phyloP scores from a whole-genome alignment of 768 basidiomycete genomes.

The Trametes sanguinea region DNA sequence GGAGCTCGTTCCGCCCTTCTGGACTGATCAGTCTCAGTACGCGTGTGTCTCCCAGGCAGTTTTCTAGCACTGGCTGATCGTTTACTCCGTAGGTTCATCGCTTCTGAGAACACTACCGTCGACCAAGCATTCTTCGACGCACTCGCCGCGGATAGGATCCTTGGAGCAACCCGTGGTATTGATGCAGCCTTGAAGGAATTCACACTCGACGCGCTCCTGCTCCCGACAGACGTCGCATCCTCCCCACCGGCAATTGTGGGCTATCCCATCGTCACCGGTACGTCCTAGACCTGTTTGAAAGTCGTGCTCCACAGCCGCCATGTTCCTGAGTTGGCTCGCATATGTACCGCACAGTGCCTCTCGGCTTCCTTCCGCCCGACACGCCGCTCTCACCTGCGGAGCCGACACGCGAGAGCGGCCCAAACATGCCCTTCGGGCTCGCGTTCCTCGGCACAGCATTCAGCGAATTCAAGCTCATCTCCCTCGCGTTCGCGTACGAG shows the following conservation, averaged over 20 bases:
- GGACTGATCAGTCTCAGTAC: constrained; percentile 39
- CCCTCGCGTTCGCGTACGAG: constrained; percentile 50
- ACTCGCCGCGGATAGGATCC: constrained; percentile 28
- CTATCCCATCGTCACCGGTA: constrained; percentile 39
- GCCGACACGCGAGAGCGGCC: constrained; percentile 35
- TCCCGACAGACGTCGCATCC: constrained; percentile 25
- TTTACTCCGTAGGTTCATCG: constrained; percentile 23
- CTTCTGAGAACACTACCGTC: constrained; percentile 24
- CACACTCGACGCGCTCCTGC: constrained; percentile 33
- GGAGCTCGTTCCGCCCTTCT: constrained; percentile 43
- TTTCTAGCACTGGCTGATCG: too few species aligned
- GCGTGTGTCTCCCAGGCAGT: neutral
- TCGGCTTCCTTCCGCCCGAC: constrained; percentile 42
- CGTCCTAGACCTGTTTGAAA: neutral
- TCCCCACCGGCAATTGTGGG: constrained; percentile 37
- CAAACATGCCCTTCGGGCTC: constrained; percentile 40
- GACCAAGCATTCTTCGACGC: constrained; percentile 32
- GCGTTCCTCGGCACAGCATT: constrained; percentile 48
- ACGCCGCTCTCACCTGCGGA: constrained; percentile 37
- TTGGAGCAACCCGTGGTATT: constrained; percentile 32
- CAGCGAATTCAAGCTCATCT: constrained; percentile 44
- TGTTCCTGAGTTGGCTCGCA: too few species aligned
- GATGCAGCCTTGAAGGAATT: constrained; percentile 30
- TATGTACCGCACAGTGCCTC: constrained; percentile 31
- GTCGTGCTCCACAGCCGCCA: too few species aligned